Percentiles rank a stretch among this genome's conserved stretches.
phyloP scores from a whole-genome alignment of 1,284 basidiomycete genomes.

The Cutaneotrichosporon cyanovorans region DNA sequence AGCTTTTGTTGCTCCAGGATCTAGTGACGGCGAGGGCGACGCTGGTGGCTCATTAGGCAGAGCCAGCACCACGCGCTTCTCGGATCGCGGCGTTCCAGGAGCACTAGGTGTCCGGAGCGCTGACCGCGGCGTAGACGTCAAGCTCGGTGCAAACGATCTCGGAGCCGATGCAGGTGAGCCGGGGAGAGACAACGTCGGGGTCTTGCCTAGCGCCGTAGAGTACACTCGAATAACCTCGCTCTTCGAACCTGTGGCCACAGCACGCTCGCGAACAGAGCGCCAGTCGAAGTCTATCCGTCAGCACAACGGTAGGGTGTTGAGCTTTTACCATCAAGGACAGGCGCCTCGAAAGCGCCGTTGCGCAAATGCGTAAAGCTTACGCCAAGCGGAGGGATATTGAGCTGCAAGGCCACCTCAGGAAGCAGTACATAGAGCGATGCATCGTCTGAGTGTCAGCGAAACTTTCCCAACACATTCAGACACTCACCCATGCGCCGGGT shows the following conservation, averaged over 20 bases:
- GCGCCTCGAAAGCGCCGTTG: conserved; percentile 22
- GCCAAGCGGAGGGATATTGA: conserved; percentile 12
- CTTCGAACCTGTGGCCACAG: conserved; percentile 12
- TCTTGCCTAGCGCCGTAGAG: conserved; percentile 8
- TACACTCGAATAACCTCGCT: conserved; percentile 15
- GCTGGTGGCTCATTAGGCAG: conserved; percentile 9
- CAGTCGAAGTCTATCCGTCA: conserved; percentile 26
- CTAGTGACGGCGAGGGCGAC: background rate
- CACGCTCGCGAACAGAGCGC: conserved; percentile 23
- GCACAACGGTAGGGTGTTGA: conserved; percentile 7
- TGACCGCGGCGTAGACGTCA: conserved; percentile 4
- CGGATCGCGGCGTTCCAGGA: conserved; percentile 4
- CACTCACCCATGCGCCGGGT: conserved; percentile 8
- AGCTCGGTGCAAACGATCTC: background rate
- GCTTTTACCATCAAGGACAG: conserved; percentile 32
- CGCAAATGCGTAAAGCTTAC: conserved; percentile 24
- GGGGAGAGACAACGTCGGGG: background rate
- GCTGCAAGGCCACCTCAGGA: conserved; percentile 7
- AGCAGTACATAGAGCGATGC: conserved; percentile 9
- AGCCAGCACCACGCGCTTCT: conserved; percentile 10
- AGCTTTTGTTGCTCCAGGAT: background rate
- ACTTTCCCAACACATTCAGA: too few species aligned
- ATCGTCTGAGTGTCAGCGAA: conserved; percentile 9
- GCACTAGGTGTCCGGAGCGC: conserved; percentile 4
- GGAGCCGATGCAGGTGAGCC: background rate